Base-by-base conservation (phyloP, 2,329 filamentous ascomycete species). In the Botrytis byssoidea region DNA sequence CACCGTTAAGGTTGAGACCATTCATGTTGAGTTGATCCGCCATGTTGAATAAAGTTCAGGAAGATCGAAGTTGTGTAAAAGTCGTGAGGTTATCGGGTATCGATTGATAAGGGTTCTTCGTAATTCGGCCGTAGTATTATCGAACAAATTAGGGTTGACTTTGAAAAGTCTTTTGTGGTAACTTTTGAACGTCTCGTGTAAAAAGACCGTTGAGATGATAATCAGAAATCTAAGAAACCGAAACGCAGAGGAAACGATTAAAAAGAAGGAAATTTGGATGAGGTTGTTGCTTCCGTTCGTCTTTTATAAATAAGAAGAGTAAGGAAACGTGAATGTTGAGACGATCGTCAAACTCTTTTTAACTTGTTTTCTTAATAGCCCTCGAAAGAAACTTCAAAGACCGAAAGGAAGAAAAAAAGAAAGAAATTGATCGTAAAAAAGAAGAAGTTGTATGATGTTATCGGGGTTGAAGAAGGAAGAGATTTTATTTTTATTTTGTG, bases 21-120 rank as follows among this genome's bases (percentile, higher is more conserved):
- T 87, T 88, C 89, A 95, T 94, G 86, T 94, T 93, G 80, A 96
- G 88, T 86, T 95, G 91, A 81, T 93, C 92, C 83, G 92, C 92
- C 92, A 94, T 94, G 82, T 84, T 91, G 85, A 80, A 80, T 79
- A 68, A 32, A 73, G 8, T 65, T 35, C 42, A 20, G 25, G 35
- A 42, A 25, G 37, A 35, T 74, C 32, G 37, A 65, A 72, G 51
- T 48, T 9, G 76, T 32, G 76, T 69, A 74, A 61, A 70, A 74
- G 37, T 14, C 74, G 76, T 63, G 29, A 75, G 59, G 71, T 46
- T 77, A 68, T 57, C 6, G 46, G 32, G 66, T 73, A 20, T 71
- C 65, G 61, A 44, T 32, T 57, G 61, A 55, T 68, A 35, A 44
- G 35, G n/a, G 35, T 65, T 69, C 20, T 55, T 48, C 48, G 44